A percentile compares a stretch with the other conserved stretches of the same genome.
Conservation (phyloP, 2,329 filamentous ascomycete species). For the Claviceps sp. region DNA sequence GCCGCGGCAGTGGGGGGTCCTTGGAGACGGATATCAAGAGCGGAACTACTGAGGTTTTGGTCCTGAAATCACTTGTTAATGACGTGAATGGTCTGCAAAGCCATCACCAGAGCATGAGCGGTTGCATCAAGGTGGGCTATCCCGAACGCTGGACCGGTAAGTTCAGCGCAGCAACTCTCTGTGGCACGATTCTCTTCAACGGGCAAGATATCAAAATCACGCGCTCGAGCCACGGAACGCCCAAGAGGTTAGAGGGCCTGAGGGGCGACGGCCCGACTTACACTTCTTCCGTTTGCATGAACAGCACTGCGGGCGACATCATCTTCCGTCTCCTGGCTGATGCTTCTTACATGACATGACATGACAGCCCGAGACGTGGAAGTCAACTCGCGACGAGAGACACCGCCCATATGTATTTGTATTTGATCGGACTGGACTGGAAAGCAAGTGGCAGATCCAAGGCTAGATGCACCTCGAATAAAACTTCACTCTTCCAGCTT, state of each 20-base stretch:
- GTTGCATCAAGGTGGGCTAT: constrained; percentile 29
- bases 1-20: constrained; percentile 11
- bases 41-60: constrained; percentile 23
- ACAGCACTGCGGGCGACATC: constrained; percentile 19
- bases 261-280: constrained; percentile 24
- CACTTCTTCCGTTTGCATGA: constrained; percentile 18
- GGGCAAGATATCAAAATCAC: constrained; percentile 31
- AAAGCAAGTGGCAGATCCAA: too few species aligned
- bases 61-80: constrained; percentile 6
- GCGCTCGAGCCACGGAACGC: constrained; percentile 19
- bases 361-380: too few species aligned
- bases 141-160: constrained; percentile 36
- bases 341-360: too few species aligned
- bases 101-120: constrained; percentile 31
- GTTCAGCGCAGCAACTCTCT: constrained; percentile 25
- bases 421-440: too few species aligned
- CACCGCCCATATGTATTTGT: too few species aligned
- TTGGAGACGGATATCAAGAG: constrained; percentile 31
- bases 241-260: constrained; percentile 20
- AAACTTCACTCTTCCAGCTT: too few species aligned
- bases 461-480: too few species aligned
- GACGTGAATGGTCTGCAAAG: constrained; percentile 24
- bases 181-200: constrained; percentile 24
- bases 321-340: constrained; percentile 10
- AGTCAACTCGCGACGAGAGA: too few species aligned